Percentiles rank a stretch among this genome's conserved stretches.
These are phyloP conservation scores for Hysterangium stoloniferum DNA, from an alignment of 768 basidiomycete genomes.

Conservation along the genomic window DNA sequence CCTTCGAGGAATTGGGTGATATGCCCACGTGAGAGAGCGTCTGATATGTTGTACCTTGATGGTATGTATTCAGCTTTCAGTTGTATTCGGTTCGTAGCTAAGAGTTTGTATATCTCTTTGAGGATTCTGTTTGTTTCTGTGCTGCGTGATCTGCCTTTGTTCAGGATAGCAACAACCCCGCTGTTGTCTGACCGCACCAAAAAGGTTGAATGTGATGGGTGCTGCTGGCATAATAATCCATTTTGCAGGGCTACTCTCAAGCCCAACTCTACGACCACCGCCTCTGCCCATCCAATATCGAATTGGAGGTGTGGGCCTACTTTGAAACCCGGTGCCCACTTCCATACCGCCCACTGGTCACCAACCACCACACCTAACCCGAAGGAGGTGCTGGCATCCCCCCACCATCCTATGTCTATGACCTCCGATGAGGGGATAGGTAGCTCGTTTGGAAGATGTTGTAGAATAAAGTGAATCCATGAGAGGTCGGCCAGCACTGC, in stretches of 20 bases:
- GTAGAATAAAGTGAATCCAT: slow-evolving; percentile 18
- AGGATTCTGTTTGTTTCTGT: slow-evolving; percentile 24
- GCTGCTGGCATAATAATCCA: neutral
- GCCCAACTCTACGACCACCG: slow-evolving; percentile 30
- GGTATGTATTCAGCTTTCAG: slow-evolving; percentile 19
- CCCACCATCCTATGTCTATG: slow-evolving; percentile 27
- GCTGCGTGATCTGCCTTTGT: slow-evolving; percentile 25
- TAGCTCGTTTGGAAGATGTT: slow-evolving; percentile 15
- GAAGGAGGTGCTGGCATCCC: slow-evolving; percentile 29
- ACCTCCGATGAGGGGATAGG: slow-evolving; percentile 14
- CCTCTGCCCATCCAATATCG: slow-evolving; percentile 36
- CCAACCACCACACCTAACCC: slow-evolving; percentile 28
- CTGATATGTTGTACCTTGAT: slow-evolving; percentile 22
- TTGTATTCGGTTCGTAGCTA: slow-evolving; percentile 12
- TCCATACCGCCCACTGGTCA: slow-evolving; percentile 24
- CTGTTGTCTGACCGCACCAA: slow-evolving; percentile 30
- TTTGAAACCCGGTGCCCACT: slow-evolving; percentile 20
- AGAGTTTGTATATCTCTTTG: slow-evolving; percentile 19
- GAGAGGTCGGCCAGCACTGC: slow-evolving; percentile 18
- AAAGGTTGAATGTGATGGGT: no score
- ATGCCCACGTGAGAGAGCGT: slow-evolving; percentile 26
- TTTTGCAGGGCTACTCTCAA: slow-evolving; percentile 12
- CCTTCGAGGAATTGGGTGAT: slow-evolving; percentile 16
- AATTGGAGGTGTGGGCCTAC: slow-evolving; percentile 21
- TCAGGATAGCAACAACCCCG: slow-evolving; percentile 24